phyloP scores from a whole-genome alignment of 441 rosid species.

The Mallotus repandus region DNA sequence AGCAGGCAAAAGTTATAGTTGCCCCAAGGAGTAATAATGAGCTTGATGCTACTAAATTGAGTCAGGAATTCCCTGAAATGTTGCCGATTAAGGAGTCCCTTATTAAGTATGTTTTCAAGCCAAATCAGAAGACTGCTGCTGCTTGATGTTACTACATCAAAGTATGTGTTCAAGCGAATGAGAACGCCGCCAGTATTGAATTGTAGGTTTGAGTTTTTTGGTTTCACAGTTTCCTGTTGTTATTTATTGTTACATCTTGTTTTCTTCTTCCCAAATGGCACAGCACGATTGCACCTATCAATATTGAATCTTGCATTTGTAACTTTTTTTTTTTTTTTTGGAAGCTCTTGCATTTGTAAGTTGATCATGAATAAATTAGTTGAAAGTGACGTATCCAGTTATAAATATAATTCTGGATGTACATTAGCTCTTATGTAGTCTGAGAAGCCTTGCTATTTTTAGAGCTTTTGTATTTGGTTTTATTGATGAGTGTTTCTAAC shows the following conservation, averaged over 20 bases:
- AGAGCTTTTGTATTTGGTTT: too few species aligned
- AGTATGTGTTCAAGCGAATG: slow-evolving; percentile 9
- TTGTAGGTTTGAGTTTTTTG: slow-evolving; percentile 9
- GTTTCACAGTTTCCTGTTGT: slow-evolving; percentile 14
- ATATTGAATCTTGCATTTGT: slow-evolving; percentile 28
- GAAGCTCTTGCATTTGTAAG: slow-evolving; percentile 23
- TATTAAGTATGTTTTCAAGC: slow-evolving; percentile 68
- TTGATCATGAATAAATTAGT: slow-evolving; percentile 29
- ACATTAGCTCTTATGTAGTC: not conserved
- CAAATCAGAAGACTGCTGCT: slow-evolving; percentile 57
- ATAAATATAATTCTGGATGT: slow-evolving; percentile 12
- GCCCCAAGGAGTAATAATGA: slow-evolving; percentile 97
- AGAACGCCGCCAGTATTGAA: slow-evolving; percentile 13
- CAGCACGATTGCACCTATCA: slow-evolving; percentile 22
- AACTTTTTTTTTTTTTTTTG: slow-evolving; percentile 1
- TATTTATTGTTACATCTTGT: slow-evolving; percentile 24
- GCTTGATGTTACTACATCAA: not conserved
- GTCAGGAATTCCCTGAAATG: slow-evolving; percentile 75
- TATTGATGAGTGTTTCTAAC: too few species aligned
- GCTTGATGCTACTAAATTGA: slow-evolving; percentile 73
- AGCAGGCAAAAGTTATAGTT: slow-evolving; percentile 83
- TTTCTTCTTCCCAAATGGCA: slow-evolving; percentile 20
- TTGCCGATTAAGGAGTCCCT: slow-evolving; percentile 80
- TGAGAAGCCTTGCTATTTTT: not conserved
- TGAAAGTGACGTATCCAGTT: slow-evolving; percentile 23